Conservation (phyloP, 78 protist species). For the Dictyostelium purpureum region DNA sequence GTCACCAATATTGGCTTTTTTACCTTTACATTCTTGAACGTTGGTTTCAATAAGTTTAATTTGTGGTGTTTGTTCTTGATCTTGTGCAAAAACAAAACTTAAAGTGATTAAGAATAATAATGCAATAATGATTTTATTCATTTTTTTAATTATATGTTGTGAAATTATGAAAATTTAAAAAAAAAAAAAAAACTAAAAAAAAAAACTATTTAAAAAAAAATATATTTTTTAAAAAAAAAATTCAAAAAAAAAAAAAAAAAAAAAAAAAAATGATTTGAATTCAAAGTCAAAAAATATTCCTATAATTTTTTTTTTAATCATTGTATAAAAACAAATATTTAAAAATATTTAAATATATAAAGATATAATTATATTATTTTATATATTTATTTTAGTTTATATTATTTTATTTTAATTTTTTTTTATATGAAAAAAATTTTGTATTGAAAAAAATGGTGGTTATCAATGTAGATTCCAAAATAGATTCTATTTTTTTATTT, state of each 20-base stretch:
- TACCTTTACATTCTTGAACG: neutral
- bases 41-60: neutral
- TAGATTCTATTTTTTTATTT: too few species aligned
- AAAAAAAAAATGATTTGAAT: neutral
- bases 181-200: neutral
- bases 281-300: neutral
- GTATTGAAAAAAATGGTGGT: too few species aligned
- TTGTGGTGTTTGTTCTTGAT: neutral
- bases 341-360: too few species aligned
- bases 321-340: too few species aligned
- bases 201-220: too few species aligned
- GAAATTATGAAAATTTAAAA: neutral
- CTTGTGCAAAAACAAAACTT: conserved; percentile 23
- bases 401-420: too few species aligned
- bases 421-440: too few species aligned
- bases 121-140: neutral
- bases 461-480: too few species aligned
- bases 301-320: too few species aligned
- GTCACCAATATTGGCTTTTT: neutral
- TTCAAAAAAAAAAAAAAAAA: neutral
- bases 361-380: too few species aligned
- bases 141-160: neutral
- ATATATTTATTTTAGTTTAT: too few species aligned
- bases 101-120: conserved; percentile 33
- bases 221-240: neutral